Conservation (phyloP, 176 grass and related monocot species). For the Raddia distichophylla region DNA sequence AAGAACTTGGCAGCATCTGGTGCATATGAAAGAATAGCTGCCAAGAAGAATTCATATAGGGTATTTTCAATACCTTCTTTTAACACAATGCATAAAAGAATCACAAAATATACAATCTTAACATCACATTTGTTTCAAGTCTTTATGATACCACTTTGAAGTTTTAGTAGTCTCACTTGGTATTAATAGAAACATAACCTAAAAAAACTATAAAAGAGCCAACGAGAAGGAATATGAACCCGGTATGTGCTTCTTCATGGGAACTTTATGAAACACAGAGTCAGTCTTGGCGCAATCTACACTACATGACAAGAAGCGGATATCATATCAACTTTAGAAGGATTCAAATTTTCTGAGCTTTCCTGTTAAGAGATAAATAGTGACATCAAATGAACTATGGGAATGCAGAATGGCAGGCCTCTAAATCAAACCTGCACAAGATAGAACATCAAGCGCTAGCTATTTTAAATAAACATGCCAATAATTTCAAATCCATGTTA, state of each 20-base stretch:
- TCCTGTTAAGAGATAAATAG: slow-evolving; percentile 1
- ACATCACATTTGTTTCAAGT: neutral
- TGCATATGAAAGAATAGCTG: neutral
- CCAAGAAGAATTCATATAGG: neutral
- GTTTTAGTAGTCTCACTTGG: neutral
- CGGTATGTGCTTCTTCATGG: neutral
- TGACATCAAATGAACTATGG: neutral
- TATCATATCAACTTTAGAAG: neutral
- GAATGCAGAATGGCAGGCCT: neutral
- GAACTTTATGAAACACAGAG: neutral
- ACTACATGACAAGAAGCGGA: slow-evolving; percentile 23
- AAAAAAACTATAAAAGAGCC: neutral
- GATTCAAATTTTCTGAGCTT: neutral
- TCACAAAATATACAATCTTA: neutral
- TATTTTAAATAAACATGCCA: neutral
- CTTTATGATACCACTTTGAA: neutral
- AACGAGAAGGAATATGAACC: neutral
- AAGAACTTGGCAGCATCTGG: slow-evolving; percentile 6
- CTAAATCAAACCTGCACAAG: neutral
- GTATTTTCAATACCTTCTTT: neutral
- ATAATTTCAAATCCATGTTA: slow-evolving; percentile 24
- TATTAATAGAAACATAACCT: neutral
- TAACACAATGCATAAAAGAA: neutral
- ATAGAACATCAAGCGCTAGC: neutral
- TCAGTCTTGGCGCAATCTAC: slow-evolving; percentile 12